These are phyloP conservation scores for Articulospora tetracladia DNA, from an alignment of 495 filamentous ascomycete species.

Conservation along the genomic window DNA sequence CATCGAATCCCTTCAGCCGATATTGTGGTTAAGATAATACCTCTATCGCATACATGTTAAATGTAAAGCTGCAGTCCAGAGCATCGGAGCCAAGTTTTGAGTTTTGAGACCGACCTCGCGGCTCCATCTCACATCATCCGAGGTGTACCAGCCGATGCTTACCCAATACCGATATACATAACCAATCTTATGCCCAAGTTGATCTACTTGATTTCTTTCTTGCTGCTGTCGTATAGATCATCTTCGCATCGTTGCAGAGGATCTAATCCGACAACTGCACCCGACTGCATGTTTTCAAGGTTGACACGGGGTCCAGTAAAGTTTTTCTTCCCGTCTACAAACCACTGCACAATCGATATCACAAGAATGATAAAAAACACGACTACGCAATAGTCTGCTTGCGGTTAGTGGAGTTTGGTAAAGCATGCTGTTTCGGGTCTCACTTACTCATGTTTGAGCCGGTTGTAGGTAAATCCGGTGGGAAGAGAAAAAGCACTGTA, in stretches of 20 bases:
- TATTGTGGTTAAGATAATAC: too few species aligned
- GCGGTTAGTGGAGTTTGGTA: conserved; percentile 10
- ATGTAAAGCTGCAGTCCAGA: too few species aligned
- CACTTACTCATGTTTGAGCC: conserved; percentile 67
- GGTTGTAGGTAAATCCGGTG: conserved; percentile 61
- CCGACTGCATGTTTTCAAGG: conserved; percentile 37
- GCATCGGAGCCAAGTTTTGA: too few species aligned
- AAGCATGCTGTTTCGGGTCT: too few species aligned
- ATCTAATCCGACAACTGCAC: conserved; percentile 28
- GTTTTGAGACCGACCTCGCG: too few species aligned
- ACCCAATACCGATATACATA: too few species aligned
- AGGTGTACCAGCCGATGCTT: too few species aligned
- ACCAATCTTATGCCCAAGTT: too few species aligned
- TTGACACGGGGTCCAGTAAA: conserved; percentile 60
- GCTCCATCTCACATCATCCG: too few species aligned
- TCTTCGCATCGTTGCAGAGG: background rate
- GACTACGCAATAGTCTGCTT: conserved; percentile 61
- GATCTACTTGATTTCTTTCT: background rate
- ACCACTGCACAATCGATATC: conserved; percentile 63
- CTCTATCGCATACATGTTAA: too few species aligned
- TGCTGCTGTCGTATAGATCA: background rate
- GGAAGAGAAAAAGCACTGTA: conserved; percentile 74
- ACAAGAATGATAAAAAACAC: conserved; percentile 66
- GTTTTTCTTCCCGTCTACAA: conserved; percentile 70
- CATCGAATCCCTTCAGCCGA: too few species aligned